Base-by-base conservation (phyloP, 352 stramenopile species). In the Phytophthora europaea region DNA sequence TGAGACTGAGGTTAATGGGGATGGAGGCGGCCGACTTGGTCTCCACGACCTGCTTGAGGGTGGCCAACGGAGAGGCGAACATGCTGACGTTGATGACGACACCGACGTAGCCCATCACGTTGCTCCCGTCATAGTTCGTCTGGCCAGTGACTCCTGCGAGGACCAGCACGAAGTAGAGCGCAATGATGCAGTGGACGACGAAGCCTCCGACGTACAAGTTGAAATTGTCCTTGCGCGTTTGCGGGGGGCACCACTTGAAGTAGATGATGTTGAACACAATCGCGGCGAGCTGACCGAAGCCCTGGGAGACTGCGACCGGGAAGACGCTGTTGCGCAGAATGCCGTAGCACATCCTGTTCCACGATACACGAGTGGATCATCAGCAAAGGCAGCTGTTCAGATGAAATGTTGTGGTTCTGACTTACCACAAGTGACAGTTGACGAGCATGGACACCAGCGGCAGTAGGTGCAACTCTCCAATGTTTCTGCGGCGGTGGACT, bases 61-160 rank as follows among this genome's bases (percentile, higher is more conserved):
- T 84, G 52, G 55, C 75, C 18, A 93, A 75, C 2, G 85, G 83
- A 0, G 85, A 89, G 28, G 73, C 70, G 48, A 88, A 92, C 34
- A 91, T 59, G 18, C 87, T 55, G 40, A 89, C 50, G n/a, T 72
- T 75, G 31, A 70, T 61, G 50, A 48, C 15, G 28, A 75, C 65
- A 9, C 60, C 61, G 16, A 68, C 63, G 51, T 75, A 80, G 54
- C 73, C 73, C 12, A 76, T 22, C 10, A 61, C 45, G 15, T 22
- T 69, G 26, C 52, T 65, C 1, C 58, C 58, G 13, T 68, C 57
- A 18, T 68, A 45, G 38, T 65, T 61, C 13, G 57, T 58, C 47
- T 80, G 69, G 28, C 70, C 56, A 10, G 73, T 85, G 10, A 83
- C 68, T 0, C 68, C 72, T 3, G 38, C 45, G 6, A 77, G 51